Percentiles rank a stretch among this genome's conserved stretches.
Evolutionary conservation across 164 flowering plant species (phyloP).

Genomic region (Dillenia suffruticosa): DNA sequence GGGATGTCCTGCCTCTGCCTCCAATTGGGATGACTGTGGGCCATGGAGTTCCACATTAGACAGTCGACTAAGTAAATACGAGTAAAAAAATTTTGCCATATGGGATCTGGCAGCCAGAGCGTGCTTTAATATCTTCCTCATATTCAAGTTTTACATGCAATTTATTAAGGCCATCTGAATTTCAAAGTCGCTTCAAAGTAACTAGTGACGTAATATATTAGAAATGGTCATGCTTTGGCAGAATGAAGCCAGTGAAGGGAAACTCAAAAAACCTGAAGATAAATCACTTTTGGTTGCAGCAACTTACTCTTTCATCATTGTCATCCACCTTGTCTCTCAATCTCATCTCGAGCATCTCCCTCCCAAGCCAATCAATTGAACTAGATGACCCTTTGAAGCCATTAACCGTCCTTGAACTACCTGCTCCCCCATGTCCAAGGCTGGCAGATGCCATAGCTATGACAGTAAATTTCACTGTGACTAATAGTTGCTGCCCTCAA

Average conservation of each 20-base stretch:
- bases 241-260: not conserved
- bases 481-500: conserved; percentile 22
- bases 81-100: too few species aligned
- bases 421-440: conserved; percentile 73
- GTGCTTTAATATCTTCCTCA: too few species aligned
- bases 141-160: too few species aligned
- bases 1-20: too few species aligned
- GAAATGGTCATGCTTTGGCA: too few species aligned
- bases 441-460: conserved; percentile 67
- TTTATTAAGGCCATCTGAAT: not conserved
- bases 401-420: conserved; percentile 72
- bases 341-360: conserved; percentile 93
- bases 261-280: not conserved
- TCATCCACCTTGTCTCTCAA: conserved; percentile 64
- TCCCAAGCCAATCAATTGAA: conserved; percentile 87
- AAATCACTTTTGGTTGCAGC: not conserved
- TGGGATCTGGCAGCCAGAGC: too few species aligned
- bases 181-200: not conserved
- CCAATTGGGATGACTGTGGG: too few species aligned
- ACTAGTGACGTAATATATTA: too few species aligned
- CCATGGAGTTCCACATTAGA: too few species aligned
- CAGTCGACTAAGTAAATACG: too few species aligned
- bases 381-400: conserved; percentile 72
- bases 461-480: not conserved
- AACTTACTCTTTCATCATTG: conserved; percentile 74